A percentile compares a stretch with the other conserved stretches of the same genome.
phyloP scores from a whole-genome alignment of 805 yeast species.

The Starmerella tilneyi region DNA sequence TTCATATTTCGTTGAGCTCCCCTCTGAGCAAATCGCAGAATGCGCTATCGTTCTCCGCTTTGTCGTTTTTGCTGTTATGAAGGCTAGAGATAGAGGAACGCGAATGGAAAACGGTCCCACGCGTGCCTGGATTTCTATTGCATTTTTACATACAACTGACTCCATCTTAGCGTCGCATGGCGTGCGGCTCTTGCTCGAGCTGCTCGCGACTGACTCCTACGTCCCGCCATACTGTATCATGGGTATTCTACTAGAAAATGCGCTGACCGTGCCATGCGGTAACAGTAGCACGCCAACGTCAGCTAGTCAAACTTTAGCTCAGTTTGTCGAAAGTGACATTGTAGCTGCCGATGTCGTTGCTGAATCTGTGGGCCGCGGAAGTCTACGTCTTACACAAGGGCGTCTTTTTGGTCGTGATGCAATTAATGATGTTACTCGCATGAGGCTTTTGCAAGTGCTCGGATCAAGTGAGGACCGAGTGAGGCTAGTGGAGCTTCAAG shows the following conservation, averaged over 20 bases:
- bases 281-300: conserved; percentile 6
- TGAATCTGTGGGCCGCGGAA: background rate
- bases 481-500: conserved; percentile 6
- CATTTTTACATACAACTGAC: conserved; percentile 1
- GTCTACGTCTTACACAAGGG: too few species aligned
- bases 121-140: background rate
- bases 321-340: background rate
- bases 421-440: background rate
- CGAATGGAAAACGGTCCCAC: background rate
- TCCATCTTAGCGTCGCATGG: background rate
- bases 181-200: background rate
- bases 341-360: background rate
- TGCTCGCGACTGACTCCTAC: background rate
- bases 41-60: background rate
- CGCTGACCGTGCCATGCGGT: conserved; percentile 5
- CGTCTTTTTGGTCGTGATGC: background rate
- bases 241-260: background rate
- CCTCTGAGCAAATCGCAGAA: background rate
- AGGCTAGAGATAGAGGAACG: background rate
- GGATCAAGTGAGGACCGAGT: background rate
- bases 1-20: background rate
- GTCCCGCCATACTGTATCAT: conserved; percentile 5
- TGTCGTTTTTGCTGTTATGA: background rate
- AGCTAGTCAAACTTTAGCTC: background rate
- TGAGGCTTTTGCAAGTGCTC: background rate